Percentiles rank a stretch among this genome's conserved stretches.
Evolutionary conservation across 345 rosid genomes (phyloP).

Genomic region (Camelina hispida): DNA sequence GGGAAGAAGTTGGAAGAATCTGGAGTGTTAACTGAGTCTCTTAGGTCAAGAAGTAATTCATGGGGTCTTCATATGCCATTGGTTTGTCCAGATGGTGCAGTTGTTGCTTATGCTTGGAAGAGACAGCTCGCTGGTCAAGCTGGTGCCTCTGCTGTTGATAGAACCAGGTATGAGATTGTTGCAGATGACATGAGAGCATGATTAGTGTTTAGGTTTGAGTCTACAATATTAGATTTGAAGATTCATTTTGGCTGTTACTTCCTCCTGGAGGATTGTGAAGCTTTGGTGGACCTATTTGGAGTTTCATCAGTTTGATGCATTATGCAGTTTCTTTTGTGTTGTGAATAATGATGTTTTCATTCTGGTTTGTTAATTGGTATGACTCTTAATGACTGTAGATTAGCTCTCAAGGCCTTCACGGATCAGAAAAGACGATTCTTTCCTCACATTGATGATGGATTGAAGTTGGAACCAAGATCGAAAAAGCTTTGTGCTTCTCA

Average conservation of each 20-base stretch:
- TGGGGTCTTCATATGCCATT: constrained; percentile 97
- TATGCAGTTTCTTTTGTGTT: neutral
- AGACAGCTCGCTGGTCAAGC: constrained; percentile 99
- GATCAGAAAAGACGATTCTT: constrained; percentile 92
- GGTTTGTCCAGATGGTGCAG: constrained; percentile 98
- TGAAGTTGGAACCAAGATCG: constrained; percentile 49
- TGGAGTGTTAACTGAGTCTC: constrained; percentile 82
- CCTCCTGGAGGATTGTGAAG: constrained; percentile 11
- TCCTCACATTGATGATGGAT: constrained; percentile 81
- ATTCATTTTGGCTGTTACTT: constrained; percentile 2
- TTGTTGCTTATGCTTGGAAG: constrained; percentile 98
- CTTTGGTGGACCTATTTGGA: constrained; percentile 5
- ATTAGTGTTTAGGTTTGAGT: neutral
- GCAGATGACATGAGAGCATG: constrained; percentile 11
- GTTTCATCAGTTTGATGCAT: constrained; percentile 8
- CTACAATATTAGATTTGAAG: neutral
- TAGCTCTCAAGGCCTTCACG: constrained; percentile 93
- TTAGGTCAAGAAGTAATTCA: constrained; percentile 73
- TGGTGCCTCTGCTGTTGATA: constrained; percentile 98
- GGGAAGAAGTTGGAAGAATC: constrained; percentile 91
- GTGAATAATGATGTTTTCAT: constrained; percentile 5
- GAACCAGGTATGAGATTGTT: constrained; percentile 64
- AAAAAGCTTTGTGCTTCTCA: constrained; percentile 59
- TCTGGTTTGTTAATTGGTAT: constrained; percentile 11
- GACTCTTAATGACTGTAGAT: constrained; percentile 50